Base-by-base conservation (phyloP, 768 basidiomycete genomes). In the Podaxis sp. region DNA sequence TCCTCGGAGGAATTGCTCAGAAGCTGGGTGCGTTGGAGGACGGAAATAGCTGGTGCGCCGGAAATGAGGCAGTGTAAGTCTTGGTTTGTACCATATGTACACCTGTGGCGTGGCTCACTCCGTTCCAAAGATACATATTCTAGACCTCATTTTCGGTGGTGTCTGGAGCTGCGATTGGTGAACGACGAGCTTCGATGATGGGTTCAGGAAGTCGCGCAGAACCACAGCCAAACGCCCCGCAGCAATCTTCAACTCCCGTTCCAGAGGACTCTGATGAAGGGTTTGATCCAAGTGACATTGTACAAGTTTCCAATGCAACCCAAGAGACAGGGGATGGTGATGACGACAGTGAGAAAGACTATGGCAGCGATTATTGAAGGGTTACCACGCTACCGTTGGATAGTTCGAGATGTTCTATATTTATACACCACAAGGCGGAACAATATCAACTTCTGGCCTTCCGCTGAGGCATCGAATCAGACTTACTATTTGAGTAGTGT, bases 51-150 rank as follows among this genome's bases (percentile, higher is more conserved):
- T 77, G 77, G 66, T 84, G 82, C 69, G 82, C 83, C 8, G 84
- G 83, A 0, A 82, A 84, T 55, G 84, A 85, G 67, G 80, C 81
- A 38, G 74, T 74, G 84, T 84, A 66, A 69, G 82, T 33, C 42
- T 33, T 11, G 17, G 8, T 17, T 13, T 8, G 26, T 3, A 48
- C 13, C 44, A 38, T 33, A 49, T 26, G 36, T 17, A 39, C 33
- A 3, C 28, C 17, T 5, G 33, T 22, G 33, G 4, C 51, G 5
- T 57, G 39, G 28, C 33, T 48, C 15, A 61, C 38, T 3, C 46
- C 15, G 24, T 58, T 15, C 26, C 63, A 33, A 15, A 84, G 82
- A 26, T 64, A 79, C 28, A 68, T 79, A 15, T 66, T 83, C n/a
- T 72, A 75, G 24, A 74, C 81, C 55, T 84, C 81, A 82, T 71